phyloP scores from a whole-genome alignment of 2,329 filamentous ascomycete species.

The Leptographium flavum region DNA sequence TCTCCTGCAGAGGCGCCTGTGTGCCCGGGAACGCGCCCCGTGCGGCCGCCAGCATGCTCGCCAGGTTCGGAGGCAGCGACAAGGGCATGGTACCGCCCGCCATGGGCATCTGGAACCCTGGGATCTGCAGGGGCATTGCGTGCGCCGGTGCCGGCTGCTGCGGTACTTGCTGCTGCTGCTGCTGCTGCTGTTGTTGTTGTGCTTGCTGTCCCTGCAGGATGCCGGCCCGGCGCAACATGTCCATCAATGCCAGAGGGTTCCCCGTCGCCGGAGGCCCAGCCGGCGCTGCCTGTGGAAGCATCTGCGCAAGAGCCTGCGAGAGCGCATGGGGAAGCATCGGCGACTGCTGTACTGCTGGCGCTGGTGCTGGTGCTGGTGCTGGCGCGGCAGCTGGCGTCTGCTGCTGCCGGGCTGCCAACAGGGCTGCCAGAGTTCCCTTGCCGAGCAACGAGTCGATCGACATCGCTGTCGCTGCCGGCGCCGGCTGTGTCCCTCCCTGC shows the following conservation, averaged over 20 bases:
- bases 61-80: conserved; percentile 12
- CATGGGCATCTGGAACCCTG: neutral
- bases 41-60: conserved; percentile 14
- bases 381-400: conserved; percentile 15
- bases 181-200: too few species aligned
- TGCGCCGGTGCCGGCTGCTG: too few species aligned
- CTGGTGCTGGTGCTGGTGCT: neutral
- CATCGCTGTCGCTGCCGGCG: conserved; percentile 19
- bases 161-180: too few species aligned
- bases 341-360: neutral
- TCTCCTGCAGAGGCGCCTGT: conserved; percentile 11
- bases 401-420: conserved; percentile 34
- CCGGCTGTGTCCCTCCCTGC: conserved; percentile 8
- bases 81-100: conserved; percentile 20
- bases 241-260: conserved; percentile 45
- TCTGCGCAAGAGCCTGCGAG: conserved; percentile 7
- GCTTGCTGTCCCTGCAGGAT: conserved; percentile 28
- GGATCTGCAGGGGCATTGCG: too few species aligned
- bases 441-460: conserved; percentile 47
- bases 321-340: conserved; percentile 7
- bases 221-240: conserved; percentile 53
- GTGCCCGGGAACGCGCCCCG: conserved; percentile 7
- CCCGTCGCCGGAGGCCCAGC: neutral
- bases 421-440: conserved; percentile 41
- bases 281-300: neutral